phyloP scores from a whole-genome alignment of 345 rosid genomes.

The Cardamine occulta region DNA sequence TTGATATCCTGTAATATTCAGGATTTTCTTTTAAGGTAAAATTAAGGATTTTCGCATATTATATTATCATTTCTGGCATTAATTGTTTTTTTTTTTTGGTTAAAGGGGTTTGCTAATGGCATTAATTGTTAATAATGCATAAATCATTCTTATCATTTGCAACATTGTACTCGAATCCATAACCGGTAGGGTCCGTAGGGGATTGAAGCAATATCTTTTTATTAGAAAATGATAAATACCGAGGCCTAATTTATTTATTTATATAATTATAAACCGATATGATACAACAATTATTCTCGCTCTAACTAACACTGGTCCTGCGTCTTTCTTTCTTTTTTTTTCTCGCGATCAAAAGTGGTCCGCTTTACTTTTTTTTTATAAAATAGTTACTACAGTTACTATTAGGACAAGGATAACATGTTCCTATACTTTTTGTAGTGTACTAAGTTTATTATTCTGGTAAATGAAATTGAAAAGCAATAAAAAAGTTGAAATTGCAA shows the following conservation, averaged over 20 bases:
- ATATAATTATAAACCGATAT: background rate
- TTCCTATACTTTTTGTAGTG: background rate
- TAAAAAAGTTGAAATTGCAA: background rate
- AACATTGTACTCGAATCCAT: background rate
- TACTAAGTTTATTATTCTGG: background rate
- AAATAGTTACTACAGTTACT: background rate
- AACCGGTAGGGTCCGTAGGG: background rate
- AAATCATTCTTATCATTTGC: background rate
- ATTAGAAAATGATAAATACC: background rate
- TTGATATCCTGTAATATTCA: background rate
- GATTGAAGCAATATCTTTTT: background rate
- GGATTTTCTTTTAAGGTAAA: background rate
- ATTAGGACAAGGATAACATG: background rate
- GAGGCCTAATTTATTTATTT: background rate
- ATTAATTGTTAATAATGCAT: background rate
- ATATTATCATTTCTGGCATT: background rate
- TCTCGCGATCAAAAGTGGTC: background rate
- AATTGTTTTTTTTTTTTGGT: background rate
- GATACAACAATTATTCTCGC: background rate
- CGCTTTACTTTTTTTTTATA: background rate
- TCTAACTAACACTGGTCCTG: background rate
- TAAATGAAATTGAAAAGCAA: background rate
- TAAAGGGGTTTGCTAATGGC: background rate
- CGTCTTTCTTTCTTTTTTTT: background rate
- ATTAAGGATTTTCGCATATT: background rate